These are phyloP conservation scores for Xerocomellus dryophilus DNA, from an alignment of 768 basidiomycete genomes.

Conservation along the genomic window DNA sequence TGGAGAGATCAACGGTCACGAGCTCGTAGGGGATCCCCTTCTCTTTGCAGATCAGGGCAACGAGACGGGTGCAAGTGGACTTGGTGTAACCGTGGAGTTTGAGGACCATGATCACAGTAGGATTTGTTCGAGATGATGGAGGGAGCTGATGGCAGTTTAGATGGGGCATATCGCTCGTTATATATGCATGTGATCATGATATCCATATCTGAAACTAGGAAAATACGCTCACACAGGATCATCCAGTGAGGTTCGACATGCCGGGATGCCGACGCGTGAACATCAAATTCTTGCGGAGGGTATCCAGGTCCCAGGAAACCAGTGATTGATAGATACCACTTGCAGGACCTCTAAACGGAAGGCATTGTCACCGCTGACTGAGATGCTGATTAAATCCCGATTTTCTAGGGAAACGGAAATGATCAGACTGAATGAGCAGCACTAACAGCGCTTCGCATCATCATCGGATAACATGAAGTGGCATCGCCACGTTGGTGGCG, in stretches of 20 bases:
- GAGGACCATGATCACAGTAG: conserved; percentile 32
- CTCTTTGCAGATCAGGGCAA: conserved; percentile 51
- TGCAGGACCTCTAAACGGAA: neutral
- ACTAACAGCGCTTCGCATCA: too few species aligned
- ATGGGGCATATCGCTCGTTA: neutral
- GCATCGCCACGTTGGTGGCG: too few species aligned
- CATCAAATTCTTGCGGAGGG: too few species aligned
- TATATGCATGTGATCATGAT: too few species aligned
- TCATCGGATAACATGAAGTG: too few species aligned
- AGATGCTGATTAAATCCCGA: conserved; percentile 2
- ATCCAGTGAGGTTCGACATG: too few species aligned
- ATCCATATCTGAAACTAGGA: neutral
- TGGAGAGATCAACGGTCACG: conserved; percentile 40
- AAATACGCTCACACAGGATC: too few species aligned
- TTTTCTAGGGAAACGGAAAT: too few species aligned
- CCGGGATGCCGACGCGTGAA: too few species aligned
- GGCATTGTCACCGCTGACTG: neutral
- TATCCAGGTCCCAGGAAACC: too few species aligned
- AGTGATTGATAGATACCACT: neutral
- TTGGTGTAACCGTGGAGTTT: conserved; percentile 32
- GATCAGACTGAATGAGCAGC: too few species aligned
- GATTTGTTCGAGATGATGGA: neutral
- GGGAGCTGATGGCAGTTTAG: neutral
- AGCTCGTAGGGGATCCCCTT: conserved; percentile 56
- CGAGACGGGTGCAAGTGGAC: conserved; percentile 52